Percentiles rank a stretch among this genome's conserved stretches.
phyloP scores from a whole-genome alignment of 345 rosid species.

The Linum usitatissimum region DNA sequence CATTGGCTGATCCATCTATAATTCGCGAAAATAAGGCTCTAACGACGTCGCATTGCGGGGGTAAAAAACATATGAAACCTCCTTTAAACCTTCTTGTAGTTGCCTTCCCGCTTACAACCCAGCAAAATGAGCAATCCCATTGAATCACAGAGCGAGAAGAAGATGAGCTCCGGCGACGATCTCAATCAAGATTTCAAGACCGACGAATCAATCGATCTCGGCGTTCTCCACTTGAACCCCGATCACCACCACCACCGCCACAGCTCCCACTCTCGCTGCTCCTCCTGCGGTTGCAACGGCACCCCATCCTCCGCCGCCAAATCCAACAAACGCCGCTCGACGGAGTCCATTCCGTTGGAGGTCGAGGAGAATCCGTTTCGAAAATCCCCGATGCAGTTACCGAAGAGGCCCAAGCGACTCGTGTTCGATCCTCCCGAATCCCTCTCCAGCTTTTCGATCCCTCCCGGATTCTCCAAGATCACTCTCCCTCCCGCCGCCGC shows the following conservation, averaged over 20 bases:
- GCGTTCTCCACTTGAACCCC: neutral
- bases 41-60: too few relatives aligned
- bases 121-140: too few relatives aligned
- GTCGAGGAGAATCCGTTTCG: neutral
- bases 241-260: neutral
- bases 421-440: neutral
- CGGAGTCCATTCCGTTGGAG: neutral
- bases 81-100: too few relatives aligned
- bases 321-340: neutral
- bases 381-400: neutral
- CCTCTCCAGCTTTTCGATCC: neutral
- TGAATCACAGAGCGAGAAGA: too few relatives aligned
- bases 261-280: neutral
- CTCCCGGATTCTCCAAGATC: neutral
- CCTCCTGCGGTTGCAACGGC: neutral
- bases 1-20: too few relatives aligned
- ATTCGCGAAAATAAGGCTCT: too few relatives aligned
- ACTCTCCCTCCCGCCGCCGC: neutral
- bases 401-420: neutral
- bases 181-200: too few relatives aligned
- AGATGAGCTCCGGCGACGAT: too few relatives aligned
- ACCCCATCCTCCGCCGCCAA: neutral
- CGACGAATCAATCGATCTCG: too few relatives aligned
- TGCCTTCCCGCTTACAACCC: too few relatives aligned
- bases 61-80: too few relatives aligned